Evolutionary conservation across 1,284 basidiomycete species (phyloP).

Genomic region (Cryptococcus sp.): DNA sequence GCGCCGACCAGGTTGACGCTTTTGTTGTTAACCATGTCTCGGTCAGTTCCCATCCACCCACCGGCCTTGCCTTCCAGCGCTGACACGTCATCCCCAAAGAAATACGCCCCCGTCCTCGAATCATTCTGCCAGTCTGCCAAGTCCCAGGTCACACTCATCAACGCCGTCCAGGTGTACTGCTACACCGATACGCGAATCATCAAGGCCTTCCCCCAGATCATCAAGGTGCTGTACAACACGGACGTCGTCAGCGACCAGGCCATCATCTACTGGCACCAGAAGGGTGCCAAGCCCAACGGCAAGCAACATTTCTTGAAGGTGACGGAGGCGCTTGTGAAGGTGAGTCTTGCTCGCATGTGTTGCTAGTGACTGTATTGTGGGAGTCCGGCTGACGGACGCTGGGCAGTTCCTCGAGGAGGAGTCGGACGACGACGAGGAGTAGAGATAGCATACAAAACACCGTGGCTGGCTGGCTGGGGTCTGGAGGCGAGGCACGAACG

Average conservation of each 20-base stretch:
- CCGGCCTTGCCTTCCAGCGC: not conserved
- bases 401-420: slow-evolving; percentile 46
- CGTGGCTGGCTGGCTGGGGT: too few species aligned
- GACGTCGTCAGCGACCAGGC: slow-evolving; percentile 93
- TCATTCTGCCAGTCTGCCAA: slow-evolving; percentile 82
- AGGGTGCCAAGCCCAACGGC: slow-evolving; percentile 91
- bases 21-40: slow-evolving; percentile 78
- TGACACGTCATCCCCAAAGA: slow-evolving; percentile 52
- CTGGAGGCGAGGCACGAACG: too few species aligned
- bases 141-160: slow-evolving; percentile 86
- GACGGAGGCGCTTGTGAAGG: slow-evolving; percentile 85
- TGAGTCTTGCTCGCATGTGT: slow-evolving; percentile 41
- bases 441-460: not conserved
- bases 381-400: not conserved
- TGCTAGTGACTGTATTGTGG: not conserved
- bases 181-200: slow-evolving; percentile 92
- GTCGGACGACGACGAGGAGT: slow-evolving; percentile 39
- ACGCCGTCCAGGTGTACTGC: slow-evolving; percentile 88
- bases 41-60: slow-evolving; percentile 51
- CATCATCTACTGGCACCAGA: slow-evolving; percentile 95
- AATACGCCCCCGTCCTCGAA: slow-evolving; percentile 77
- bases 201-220: slow-evolving; percentile 87
- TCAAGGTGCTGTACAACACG: slow-evolving; percentile 93
- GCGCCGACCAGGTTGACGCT: slow-evolving; percentile 83
- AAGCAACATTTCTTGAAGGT: slow-evolving; percentile 90